Percentiles rank a stretch among this genome's conserved stretches.
Evolutionary conservation across 192 early-diverging fungal genomes (phyloP).

Genomic region (Umbelopsis vinacea): DNA sequence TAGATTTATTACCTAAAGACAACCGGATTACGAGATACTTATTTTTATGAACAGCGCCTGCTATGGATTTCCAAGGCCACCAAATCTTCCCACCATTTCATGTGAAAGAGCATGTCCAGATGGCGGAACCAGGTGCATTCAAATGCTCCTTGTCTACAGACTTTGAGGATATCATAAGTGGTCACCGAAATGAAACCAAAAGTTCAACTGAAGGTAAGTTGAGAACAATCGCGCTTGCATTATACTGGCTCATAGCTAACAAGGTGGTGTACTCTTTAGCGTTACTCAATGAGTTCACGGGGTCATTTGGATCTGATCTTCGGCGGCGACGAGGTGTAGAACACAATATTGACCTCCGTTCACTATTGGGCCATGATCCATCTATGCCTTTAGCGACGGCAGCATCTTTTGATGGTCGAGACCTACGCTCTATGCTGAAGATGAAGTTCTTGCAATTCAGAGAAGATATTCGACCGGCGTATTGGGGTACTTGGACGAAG

Average conservation of each 20-base stretch:
- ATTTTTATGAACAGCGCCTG: not conserved
- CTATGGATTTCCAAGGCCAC: conserved; percentile 28
- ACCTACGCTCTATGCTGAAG: conserved; percentile 38
- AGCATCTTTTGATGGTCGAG: conserved; percentile 36
- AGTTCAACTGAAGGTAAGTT: conserved; percentile 14
- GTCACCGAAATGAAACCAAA: not conserved
- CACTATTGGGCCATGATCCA: conserved; percentile 34
- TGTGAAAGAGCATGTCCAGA: conserved; percentile 50
- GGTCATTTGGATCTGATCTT: not conserved
- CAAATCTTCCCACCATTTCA: conserved; percentile 62
- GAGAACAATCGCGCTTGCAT: not conserved
- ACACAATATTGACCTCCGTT: conserved; percentile 36
- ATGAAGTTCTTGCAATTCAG: conserved; percentile 74
- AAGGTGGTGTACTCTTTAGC: not conserved
- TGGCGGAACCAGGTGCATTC: conserved; percentile 52
- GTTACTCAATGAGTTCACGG: conserved; percentile 10
- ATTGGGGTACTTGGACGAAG: conserved; percentile 84
- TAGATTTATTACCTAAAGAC: conserved; percentile 1
- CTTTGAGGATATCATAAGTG: conserved; percentile 4
- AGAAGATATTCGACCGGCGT: conserved; percentile 75
- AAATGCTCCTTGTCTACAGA: conserved; percentile 11
- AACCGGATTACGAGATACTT: not conserved
- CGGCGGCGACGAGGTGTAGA: conserved; percentile 18
- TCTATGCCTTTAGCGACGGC: conserved; percentile 20
- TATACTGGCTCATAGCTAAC: not conserved